These are phyloP conservation scores for Lactifluus hygrophoroides DNA, from an alignment of 768 basidiomycete genomes.

Conservation along the genomic window DNA sequence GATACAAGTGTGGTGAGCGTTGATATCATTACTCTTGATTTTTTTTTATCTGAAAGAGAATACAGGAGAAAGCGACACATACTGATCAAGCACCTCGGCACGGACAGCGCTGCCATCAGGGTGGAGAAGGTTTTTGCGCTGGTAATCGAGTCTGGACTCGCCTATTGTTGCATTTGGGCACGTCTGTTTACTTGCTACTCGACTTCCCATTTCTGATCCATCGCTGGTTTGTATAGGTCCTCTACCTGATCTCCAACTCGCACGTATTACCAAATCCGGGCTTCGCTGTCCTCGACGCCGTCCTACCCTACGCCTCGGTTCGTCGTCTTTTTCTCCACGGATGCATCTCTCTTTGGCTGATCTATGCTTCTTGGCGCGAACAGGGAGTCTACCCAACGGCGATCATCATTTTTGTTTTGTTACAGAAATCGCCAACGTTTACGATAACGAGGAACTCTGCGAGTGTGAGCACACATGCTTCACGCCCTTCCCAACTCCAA, in stretches of 20 bases:
- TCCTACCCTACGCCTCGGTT: slow-evolving; percentile 6
- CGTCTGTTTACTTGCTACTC: not conserved
- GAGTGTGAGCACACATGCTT: not conserved
- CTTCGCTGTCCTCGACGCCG: slow-evolving; percentile 8
- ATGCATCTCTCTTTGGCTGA: not conserved
- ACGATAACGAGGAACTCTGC: not conserved
- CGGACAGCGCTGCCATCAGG: not conserved
- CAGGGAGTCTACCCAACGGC: slow-evolving; percentile 10
- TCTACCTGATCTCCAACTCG: slow-evolving; percentile 7
- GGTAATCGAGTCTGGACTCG: slow-evolving; percentile 13
- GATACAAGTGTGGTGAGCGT: slow-evolving; percentile 7
- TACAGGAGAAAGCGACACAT: slow-evolving; percentile 2
- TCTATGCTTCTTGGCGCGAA: not conserved
- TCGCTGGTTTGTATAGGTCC: not conserved
- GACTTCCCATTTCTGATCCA: not conserved
- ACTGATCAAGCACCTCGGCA: not conserved
- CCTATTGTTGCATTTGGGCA: slow-evolving; percentile 11
- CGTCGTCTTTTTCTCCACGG: not conserved
- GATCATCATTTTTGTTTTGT: slow-evolving; percentile 7
- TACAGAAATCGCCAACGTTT: slow-evolving; percentile 5
- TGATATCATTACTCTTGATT: not conserved
- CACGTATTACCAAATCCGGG: not conserved
- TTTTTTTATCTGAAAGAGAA: not conserved
- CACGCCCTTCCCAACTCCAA: not conserved
- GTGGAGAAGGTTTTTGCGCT: slow-evolving; percentile 2